Evolutionary conservation across 768 basidiomycete genomes (phyloP).

Genomic region (Auricularia sp.): DNA sequence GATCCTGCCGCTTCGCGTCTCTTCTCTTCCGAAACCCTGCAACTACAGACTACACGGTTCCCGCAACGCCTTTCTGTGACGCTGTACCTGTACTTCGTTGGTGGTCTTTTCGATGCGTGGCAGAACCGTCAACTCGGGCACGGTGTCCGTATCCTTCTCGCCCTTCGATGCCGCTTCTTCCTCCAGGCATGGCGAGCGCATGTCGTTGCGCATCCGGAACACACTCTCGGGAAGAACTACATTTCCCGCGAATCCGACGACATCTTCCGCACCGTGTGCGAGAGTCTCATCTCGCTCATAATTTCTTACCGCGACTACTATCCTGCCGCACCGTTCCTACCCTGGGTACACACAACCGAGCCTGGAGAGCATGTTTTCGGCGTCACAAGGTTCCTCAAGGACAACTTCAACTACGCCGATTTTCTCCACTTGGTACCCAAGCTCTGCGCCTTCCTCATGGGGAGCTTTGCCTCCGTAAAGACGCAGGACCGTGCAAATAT

Average conservation of each 20-base stretch:
- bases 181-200: constrained; percentile 16
- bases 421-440: constrained; percentile 14
- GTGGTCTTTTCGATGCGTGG: constrained; percentile 20
- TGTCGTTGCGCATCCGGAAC: constrained; percentile 11
- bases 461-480: neutral
- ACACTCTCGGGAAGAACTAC: constrained; percentile 13
- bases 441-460: constrained; percentile 2
- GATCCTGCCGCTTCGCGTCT: constrained; percentile 32
- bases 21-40: constrained; percentile 25
- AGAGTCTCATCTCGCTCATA: constrained; percentile 15
- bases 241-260: constrained; percentile 16
- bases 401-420: constrained; percentile 17
- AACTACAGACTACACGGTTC: constrained; percentile 15
- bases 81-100: constrained; percentile 29
- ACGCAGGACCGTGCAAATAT: neutral
- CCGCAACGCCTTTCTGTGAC: constrained; percentile 18
- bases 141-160: constrained; percentile 15
- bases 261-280: constrained; percentile 15
- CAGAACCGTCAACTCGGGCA: constrained; percentile 18
- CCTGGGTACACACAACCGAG: constrained; percentile 25
- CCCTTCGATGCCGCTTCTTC: constrained; percentile 16
- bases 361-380: constrained; percentile 23
- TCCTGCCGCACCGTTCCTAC: constrained; percentile 15
- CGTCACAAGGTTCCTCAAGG: constrained; percentile 11
- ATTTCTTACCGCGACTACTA: constrained; percentile 12